Conservation (phyloP, 2,329 filamentous ascomycete species). For the Trichoderma citrinoviride region DNA sequence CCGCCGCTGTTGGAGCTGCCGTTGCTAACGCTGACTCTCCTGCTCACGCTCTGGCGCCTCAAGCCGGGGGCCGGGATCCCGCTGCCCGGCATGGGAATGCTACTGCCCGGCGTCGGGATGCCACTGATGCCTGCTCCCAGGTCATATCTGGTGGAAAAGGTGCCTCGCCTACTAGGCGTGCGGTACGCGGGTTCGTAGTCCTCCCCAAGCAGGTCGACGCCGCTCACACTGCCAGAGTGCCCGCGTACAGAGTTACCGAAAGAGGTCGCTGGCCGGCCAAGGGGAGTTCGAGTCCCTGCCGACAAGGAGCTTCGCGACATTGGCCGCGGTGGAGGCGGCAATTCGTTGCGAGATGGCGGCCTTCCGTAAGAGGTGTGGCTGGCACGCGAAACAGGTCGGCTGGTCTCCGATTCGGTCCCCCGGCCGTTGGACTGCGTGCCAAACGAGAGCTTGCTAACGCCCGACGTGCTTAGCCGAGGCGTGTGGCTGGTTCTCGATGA, state of each 20-base stretch:
- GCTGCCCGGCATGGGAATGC: conserved; percentile 46
- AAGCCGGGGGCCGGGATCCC: conserved; percentile 47
- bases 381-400: conserved; percentile 70
- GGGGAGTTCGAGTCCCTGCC: conserved; percentile 59
- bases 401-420: conserved; percentile 45
- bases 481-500: conserved; percentile 49
- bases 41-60: conserved; percentile 45
- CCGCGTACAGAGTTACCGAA: conserved; percentile 62
- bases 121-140: conserved; percentile 39
- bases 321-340: conserved; percentile 56
- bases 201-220: conserved; percentile 44
- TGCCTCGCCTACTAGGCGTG: conserved; percentile 56
- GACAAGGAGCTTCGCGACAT: conserved; percentile 63
- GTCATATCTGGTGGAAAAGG: conserved; percentile 51
- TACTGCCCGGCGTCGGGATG: conserved; percentile 44
- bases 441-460: conserved; percentile 62
- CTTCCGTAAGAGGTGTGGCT: conserved; percentile 57
- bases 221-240: conserved; percentile 56
- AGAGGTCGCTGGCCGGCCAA: conserved; percentile 69
- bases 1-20: conserved; percentile 44
- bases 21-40: conserved; percentile 46
- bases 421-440: conserved; percentile 57
- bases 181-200: conserved; percentile 43
- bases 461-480: conserved; percentile 59
- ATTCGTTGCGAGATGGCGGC: conserved; percentile 53